Base-by-base conservation (phyloP, 306 rosid genomes). In the Senna siamea region DNA sequence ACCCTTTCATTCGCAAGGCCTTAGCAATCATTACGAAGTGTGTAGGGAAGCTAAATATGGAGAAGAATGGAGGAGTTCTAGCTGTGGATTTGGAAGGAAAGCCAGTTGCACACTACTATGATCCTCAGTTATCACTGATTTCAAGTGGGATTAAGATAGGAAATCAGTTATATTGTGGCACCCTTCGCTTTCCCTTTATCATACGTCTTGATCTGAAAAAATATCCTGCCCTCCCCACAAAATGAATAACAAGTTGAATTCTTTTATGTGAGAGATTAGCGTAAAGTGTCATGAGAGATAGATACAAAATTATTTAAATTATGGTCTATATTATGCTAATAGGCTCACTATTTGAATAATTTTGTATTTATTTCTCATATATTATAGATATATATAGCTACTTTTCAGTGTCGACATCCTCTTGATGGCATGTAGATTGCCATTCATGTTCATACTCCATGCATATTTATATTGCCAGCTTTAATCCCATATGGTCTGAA, bases 1-100 rank as follows among this genome's bases (percentile, higher is more conserved):
- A 84, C 67, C 97, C 96, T 40, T 18, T 84, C 17, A 50, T 91
- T 5, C 77, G 97, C 59, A 94, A 94, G 82, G 56, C 5, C 15
- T 0, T 69, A 28, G 89, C 74, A 76, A 81, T 80, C 2, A 0
- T 83, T 22, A 57, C 17, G 58, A 87, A 44, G 75, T 66, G 76
- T 15, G 17, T 32, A 6, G 52, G 66, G 1, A 76, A 10, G 41
- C 75, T 80, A 0, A 9, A 0, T 0, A 0, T 66, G 52, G 56
- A 69, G 61, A 89, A 75, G 84, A 80, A 84, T 28, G 80, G 87
- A 9, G 98, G 97, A 41, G 83, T 85, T 20, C 5, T 89, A 4
- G 85, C 75, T 0, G 89, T 91, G 23, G 89, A 88, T 79, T 64
- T 88, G 63, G 81, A 73, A 69, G 93, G 90, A 13, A 76, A 82